These are phyloP conservation scores for Musa acuminata DNA, from an alignment of 176 grass and related monocot species.

Conservation along the genomic window DNA sequence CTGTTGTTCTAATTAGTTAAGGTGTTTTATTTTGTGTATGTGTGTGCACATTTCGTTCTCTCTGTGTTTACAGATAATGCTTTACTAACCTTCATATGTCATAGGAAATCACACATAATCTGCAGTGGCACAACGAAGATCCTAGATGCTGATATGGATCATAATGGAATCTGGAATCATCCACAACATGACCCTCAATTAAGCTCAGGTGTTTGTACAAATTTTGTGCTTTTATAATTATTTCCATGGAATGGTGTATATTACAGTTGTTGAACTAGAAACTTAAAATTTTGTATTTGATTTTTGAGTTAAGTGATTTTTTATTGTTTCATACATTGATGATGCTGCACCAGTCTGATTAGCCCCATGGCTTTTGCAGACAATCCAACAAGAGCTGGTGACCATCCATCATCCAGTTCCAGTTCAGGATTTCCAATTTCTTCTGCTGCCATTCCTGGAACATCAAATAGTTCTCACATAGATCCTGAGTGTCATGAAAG, in stretches of 20 bases:
- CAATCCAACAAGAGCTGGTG: not conserved
- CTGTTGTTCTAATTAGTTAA: not conserved
- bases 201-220: not conserved
- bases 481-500: not conserved
- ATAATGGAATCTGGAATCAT: not conserved
- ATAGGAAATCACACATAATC: not conserved
- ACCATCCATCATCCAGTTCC: not conserved
- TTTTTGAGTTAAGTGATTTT: not conserved
- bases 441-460: not conserved
- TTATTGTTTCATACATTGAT: not conserved
- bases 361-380: not conserved
- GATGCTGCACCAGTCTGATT: not conserved
- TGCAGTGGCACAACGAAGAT: not conserved
- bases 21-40: not conserved
- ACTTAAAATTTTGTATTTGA: not conserved
- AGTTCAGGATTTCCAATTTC: not conserved
- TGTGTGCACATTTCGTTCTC: not conserved
- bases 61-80: not conserved
- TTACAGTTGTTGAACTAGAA: not conserved
- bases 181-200: not conserved
- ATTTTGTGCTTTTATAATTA: constrained; percentile 10
- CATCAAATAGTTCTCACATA: constrained; percentile 7
- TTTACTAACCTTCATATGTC: not conserved
- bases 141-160: not conserved
- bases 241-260: not conserved